A percentile compares a stretch with the other conserved stretches of the same genome.
These are phyloP conservation scores for Cryptomeria japonica DNA, from an alignment of 75 land plant genomes.

Conservation along the genomic window DNA sequence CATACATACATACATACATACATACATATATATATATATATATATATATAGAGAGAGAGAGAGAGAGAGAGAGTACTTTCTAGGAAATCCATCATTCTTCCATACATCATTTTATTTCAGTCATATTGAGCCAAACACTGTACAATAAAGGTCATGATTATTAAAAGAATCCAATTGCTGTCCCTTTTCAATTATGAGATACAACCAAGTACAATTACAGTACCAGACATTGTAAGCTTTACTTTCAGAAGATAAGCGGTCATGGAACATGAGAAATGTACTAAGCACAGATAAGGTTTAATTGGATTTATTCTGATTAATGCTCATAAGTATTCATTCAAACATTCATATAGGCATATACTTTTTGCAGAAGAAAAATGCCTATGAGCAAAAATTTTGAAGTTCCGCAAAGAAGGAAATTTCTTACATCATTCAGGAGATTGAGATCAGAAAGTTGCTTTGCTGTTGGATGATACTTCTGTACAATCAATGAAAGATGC, in stretches of 20 bases:
- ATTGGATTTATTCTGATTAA: neutral
- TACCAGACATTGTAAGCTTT: neutral
- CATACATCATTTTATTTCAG: neutral
- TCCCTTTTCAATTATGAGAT: neutral
- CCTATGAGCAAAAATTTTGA: neutral
- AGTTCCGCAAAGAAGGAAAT: conserved; percentile 2
- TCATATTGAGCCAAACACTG: neutral
- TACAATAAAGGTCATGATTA: neutral
- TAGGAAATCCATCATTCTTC: neutral
- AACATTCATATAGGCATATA: neutral
- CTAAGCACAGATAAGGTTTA: neutral
- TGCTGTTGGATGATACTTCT: conserved; percentile 74
- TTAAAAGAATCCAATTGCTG: neutral
- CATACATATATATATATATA: no score
- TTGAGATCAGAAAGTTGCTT: conserved; percentile 70
- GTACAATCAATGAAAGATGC: conserved; percentile 19
- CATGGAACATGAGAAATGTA: neutral
- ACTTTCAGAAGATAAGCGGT: neutral
- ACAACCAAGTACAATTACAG: neutral
- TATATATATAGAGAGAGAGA: no score
- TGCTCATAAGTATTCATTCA: neutral
- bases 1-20: no score
- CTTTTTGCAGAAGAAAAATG: neutral
- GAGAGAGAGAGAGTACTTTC: neutral
- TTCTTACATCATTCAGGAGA: conserved; percentile 73